phyloP scores from a whole-genome alignment of 2,329 filamentous ascomycete species.

The Dothistroma pini region DNA sequence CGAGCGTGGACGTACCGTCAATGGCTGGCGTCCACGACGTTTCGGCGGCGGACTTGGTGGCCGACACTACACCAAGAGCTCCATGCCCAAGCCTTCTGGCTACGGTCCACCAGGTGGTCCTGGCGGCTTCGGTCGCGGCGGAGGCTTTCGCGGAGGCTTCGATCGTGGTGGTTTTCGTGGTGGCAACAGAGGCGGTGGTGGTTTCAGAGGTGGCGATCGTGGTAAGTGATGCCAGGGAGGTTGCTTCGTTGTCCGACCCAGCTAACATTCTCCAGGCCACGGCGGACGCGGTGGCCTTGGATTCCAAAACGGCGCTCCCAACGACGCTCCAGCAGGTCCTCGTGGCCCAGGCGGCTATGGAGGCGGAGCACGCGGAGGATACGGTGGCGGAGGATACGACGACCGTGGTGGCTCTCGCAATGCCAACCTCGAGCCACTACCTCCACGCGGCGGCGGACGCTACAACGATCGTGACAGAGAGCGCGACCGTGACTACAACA shows the following conservation, averaged over 20 bases:
- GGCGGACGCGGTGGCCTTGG: constrained; percentile 36
- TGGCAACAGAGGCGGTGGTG: constrained; percentile 52
- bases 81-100: constrained; percentile 60
- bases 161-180: constrained; percentile 51
- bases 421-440: constrained; percentile 81
- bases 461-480: constrained; percentile 40
- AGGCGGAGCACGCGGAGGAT: constrained; percentile 26
- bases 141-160: constrained; percentile 56
- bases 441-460: constrained; percentile 56
- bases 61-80: constrained; percentile 83
- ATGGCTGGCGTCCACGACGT: constrained; percentile 87
- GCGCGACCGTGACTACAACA: constrained; percentile 42
- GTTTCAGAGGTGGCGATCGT: constrained; percentile 40
- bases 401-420: constrained; percentile 55
- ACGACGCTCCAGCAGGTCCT: constrained; percentile 49
- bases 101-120: constrained; percentile 54
- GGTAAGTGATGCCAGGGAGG: no score
- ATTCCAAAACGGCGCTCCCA: constrained; percentile 40
- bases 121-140: constrained; percentile 46
- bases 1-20: constrained; percentile 89
- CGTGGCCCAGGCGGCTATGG: constrained; percentile 38
- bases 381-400: constrained; percentile 37
- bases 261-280: constrained; percentile 23
- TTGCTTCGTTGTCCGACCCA: constrained; percentile 27
- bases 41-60: constrained; percentile 90